Percentiles rank a stretch among this genome's conserved stretches.
These are phyloP conservation scores for Geoglossum glabrum DNA, from an alignment of 495 filamentous ascomycete genomes.

Conservation along the genomic window DNA sequence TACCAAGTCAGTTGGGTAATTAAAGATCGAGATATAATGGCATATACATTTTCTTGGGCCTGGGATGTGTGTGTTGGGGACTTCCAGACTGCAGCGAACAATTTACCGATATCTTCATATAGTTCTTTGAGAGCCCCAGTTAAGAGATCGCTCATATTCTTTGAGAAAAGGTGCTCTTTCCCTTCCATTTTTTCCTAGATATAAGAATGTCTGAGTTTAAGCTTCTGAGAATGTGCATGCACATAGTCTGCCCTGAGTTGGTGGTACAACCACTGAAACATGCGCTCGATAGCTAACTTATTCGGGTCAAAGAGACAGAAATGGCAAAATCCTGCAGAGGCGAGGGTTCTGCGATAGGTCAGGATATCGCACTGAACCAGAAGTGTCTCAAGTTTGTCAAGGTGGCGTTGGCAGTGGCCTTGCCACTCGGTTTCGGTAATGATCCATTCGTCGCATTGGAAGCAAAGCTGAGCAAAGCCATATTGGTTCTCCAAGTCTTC, in stretches of 20 bases:
- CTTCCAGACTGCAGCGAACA: too few species aligned
- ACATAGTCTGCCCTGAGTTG: slow-evolving; percentile 6
- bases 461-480: slow-evolving; percentile 1
- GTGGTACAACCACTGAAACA: slow-evolving; percentile 5
- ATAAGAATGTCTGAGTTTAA: neutral
- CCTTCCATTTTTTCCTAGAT: too few species aligned
- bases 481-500: neutral
- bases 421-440: slow-evolving; percentile 5
- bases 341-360: slow-evolving; percentile 4
- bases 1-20: too few species aligned
- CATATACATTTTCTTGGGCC: too few species aligned
- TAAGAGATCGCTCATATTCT: too few species aligned
- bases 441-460: slow-evolving; percentile 5
- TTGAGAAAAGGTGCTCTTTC: too few species aligned
- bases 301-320: slow-evolving; percentile 9
- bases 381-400: slow-evolving; percentile 6
- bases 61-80: too few species aligned
- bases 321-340: slow-evolving; percentile 5
- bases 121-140: too few species aligned
- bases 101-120: too few species aligned
- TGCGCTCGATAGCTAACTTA: slow-evolving; percentile 6
- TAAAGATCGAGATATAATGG: too few species aligned
- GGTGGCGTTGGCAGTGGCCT: slow-evolving; percentile 7
- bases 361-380: slow-evolving; percentile 7
- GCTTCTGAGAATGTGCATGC: slow-evolving; percentile 5